Conservation (phyloP, 495 filamentous ascomycete genomes). For the Sphaerosporella brunnea region DNA sequence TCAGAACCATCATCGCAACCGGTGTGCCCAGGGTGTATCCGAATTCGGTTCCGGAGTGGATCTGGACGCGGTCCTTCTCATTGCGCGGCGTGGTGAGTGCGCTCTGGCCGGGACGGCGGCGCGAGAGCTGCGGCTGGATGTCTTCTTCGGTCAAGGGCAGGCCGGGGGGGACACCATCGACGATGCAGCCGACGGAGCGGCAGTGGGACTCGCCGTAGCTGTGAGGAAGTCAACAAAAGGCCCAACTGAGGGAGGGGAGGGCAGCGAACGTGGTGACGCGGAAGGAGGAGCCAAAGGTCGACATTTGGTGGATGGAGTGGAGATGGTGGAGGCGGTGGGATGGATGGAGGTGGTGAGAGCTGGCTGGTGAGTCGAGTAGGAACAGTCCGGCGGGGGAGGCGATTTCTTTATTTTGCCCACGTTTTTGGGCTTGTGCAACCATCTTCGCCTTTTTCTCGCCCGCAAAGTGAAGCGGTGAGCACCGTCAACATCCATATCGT, state of each 20-base stretch:
- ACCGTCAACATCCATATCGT: not conserved
- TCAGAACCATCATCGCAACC: constrained; percentile 71
- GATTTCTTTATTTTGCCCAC: not conserved
- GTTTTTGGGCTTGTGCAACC: not conserved
- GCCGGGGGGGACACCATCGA: constrained; percentile 77
- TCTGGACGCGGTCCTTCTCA: constrained; percentile 80
- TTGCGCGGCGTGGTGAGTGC: constrained; percentile 80
- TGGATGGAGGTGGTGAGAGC: not conserved
- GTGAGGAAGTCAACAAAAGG: constrained; percentile 3
- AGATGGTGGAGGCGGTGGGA: constrained; percentile 1
- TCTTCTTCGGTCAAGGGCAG: constrained; percentile 75
- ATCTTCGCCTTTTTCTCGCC: not conserved
- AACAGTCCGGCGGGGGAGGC: no score
- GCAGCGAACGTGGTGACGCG: constrained; percentile 61
- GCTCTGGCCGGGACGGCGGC: constrained; percentile 78
- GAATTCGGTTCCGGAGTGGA: constrained; percentile 88
- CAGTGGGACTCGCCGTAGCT: constrained; percentile 87
- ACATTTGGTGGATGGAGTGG: constrained; percentile 40
- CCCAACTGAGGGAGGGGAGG: not conserved
- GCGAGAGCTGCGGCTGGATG: constrained; percentile 88
- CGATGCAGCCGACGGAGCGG: constrained; percentile 74
- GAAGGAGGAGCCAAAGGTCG: constrained; percentile 77
- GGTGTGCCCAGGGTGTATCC: constrained; percentile 85
- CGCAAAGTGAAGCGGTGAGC: no score
- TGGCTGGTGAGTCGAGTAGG: not conserved